phyloP scores from a whole-genome alignment of 345 rosid genomes.

The Psidium guajava region DNA sequence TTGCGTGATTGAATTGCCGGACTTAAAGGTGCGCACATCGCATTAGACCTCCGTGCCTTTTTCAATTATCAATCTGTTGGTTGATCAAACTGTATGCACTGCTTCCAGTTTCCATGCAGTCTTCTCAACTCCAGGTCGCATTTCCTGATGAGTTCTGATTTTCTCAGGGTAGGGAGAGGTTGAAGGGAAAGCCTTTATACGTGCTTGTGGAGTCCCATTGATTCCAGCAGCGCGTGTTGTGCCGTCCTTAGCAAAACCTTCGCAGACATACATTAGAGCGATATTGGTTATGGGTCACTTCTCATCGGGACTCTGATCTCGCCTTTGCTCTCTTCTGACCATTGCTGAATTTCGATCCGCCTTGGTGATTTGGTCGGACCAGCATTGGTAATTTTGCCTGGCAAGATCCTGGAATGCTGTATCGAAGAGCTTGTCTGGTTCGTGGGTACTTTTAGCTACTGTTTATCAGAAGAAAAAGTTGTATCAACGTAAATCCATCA shows the following conservation, averaged over 20 bases:
- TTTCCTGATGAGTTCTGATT: neutral
- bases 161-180: conserved; percentile 50
- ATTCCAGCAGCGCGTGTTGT: neutral
- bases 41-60: neutral
- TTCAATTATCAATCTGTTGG: neutral
- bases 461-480: neutral
- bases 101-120: neutral
- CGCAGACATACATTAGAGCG: neutral
- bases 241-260: neutral
- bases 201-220: conserved; percentile 59
- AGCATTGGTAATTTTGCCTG: neutral
- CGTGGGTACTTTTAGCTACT: neutral
- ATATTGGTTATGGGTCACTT: neutral
- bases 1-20: conserved; percentile 81
- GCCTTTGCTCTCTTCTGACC: neutral
- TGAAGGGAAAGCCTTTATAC: conserved; percentile 47
- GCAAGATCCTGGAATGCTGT: neutral
- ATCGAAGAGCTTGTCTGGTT: neutral
- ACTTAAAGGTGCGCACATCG: conserved; percentile 35
- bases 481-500: neutral
- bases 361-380: neutral
- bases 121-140: neutral
- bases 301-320: neutral
- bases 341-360: neutral
- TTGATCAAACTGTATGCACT: neutral